Base-by-base conservation (phyloP, 1,284 basidiomycete species). In the Malassezia sympodialis region DNA sequence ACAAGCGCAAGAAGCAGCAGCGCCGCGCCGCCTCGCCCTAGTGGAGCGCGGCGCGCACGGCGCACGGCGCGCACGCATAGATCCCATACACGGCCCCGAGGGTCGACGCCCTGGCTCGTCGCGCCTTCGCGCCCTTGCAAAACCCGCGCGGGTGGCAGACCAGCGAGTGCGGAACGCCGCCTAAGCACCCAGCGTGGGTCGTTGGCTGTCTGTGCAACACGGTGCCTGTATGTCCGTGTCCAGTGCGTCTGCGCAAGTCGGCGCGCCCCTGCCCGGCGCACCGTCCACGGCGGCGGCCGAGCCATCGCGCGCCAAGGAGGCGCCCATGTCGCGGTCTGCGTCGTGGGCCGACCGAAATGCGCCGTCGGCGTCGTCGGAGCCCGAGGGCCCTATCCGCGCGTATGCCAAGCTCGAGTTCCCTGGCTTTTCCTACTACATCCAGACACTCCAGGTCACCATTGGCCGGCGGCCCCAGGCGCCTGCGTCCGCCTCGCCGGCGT, bases 331-430 rank as follows among this genome's bases (percentile, higher is more conserved):
- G 34, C 46, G 23, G 23, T 49, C 34, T 10, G 32, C 44, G 10
- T 46, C 44, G 21, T 46, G 44, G 44, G 30, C 44, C 2, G 30
- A 46, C 26, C n/a, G 26, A 24, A 14, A 37, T 8, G 26, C 41
- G 11, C 6, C 41, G 24, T 4, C 46, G 30, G 43, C 26, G 27
- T 12, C 26, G 23, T 26, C 39, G 5, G 28, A 43, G 35, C 35
- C 35, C 6, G 58, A 67, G 28, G 72, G 61, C 10, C 72, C 69
- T 34, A 90, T 90, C 72, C 84, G 84, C 74, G 89, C 89, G 52
- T 93, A 91, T 72, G 91, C 90, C 76, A 88, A 86, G 75, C 85
- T 93, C 41, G 87, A 89, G 74, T 93, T 93, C 71, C 87, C 87
- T 35, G 84, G 83, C 76, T 89, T 88, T 59, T 88, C 87, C 53